Base-by-base conservation (phyloP, 1,284 basidiomycete genomes). In the Peniophora sp. region DNA sequence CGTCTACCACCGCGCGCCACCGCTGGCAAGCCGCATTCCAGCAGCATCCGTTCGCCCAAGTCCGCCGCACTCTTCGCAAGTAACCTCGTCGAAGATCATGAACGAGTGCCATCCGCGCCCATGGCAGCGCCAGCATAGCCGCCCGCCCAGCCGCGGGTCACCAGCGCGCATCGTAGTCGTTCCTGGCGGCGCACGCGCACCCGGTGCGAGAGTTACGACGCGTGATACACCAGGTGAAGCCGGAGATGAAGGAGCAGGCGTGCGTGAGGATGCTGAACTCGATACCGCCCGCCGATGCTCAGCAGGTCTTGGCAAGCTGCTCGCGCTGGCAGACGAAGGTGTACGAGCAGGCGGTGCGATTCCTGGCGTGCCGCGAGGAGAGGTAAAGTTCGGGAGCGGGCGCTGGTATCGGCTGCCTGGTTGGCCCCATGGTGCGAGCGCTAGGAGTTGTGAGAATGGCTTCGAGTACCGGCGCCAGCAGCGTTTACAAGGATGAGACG, bases 381-480 rank as follows among this genome's bases (percentile, higher is more conserved):
- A 53, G 34, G 55, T 46, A 48, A 69, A 63, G 32, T 51, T 51
- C 0, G 72, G 72, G 3, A 74, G 64, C 1, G 65, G 65, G 1
- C 61, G 66, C 58, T 75, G 74, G n/a, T 22, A 16, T 38, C 56
- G 45, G 1, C 64, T 53, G 11, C 61, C 25, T 41, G 58, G 45
- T 39, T 61, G 34, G 16, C 60, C 55, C 70, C 74, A 77, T 17
- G 74, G 73, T 0, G 79, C 73, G 58, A 81, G 83, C 0, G 72
- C 67, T 14, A 89, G 65, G 2, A 82, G 74, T 3, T 82, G 82
- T 0, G 69, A 60, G 62, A 80, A 89, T 0, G 73, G 70, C 57
- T 76, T 78, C 1, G 72, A 70, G 62, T 84, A 82, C 55, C 78
- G 80, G 1, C 72, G 66, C 87, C 86, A 89, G 64, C 87, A 89